Percentiles rank a stretch among this genome's conserved stretches.
phyloP scores from a whole-genome alignment of 169 alveolate genomes.

The Plasmodium blacklocki region DNA sequence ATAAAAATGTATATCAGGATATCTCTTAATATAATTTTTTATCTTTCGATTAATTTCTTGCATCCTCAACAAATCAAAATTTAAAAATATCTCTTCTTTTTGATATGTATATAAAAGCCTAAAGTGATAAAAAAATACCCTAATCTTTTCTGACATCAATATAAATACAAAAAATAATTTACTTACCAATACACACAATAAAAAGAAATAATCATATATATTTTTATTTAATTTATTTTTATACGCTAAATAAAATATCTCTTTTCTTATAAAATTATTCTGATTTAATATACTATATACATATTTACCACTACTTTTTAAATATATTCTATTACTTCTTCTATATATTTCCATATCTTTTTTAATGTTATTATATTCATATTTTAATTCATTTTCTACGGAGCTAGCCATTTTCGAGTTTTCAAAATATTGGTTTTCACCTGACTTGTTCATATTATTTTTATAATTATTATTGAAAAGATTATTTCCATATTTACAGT shows the following conservation, averaged over 20 bases:
- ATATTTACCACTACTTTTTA: conserved; percentile 22
- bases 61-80: conserved; percentile 69
- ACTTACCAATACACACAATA: conserved; percentile 57
- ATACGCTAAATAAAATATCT: conserved; percentile 18
- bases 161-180: conserved; percentile 64
- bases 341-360: neutral
- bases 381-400: neutral
- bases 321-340: conserved; percentile 13
- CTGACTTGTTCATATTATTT: neutral
- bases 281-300: conserved; percentile 25
- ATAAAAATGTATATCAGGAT: conserved; percentile 75
- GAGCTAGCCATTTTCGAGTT: neutral
- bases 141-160: conserved; percentile 62
- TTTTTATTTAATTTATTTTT: conserved; percentile 40
- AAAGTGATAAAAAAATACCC: conserved; percentile 70
- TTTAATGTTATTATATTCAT: neutral
- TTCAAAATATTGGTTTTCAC: neutral
- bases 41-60: conserved; percentile 64
- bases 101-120: conserved; percentile 51
- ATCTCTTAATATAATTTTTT: conserved; percentile 62
- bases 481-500: neutral
- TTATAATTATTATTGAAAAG: neutral
- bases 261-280: conserved; percentile 45
- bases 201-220: conserved; percentile 67
- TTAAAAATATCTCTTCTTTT: conserved; percentile 56